A percentile compares a stretch with the other conserved stretches of the same genome.
Conservation (phyloP, 2,329 filamentous ascomycete species). For the Davidsoniella virescens region DNA sequence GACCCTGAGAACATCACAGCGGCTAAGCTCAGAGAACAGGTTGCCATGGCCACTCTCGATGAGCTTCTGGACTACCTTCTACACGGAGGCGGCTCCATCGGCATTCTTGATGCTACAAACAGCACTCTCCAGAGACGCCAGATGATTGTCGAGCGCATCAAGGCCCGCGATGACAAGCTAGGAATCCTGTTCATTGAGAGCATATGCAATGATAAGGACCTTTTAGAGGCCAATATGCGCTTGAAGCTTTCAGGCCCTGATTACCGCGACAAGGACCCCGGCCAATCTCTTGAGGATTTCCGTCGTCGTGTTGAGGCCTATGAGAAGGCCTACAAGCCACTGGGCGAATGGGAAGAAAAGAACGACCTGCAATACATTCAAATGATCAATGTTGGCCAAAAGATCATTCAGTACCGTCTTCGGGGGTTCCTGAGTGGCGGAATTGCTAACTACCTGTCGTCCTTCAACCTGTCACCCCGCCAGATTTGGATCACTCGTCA, state of each 20-base stretch:
- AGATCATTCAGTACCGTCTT: slow-evolving; percentile 79
- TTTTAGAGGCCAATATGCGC: slow-evolving; percentile 93
- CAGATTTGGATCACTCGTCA: slow-evolving; percentile 98
- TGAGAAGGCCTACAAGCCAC: slow-evolving; percentile 79
- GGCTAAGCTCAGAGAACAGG: slow-evolving; percentile 71
- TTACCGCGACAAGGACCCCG: slow-evolving; percentile 85
- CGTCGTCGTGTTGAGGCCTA: slow-evolving; percentile 84
- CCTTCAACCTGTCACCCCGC: slow-evolving; percentile 87
- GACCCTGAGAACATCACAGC: slow-evolving; percentile 77
- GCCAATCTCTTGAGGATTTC: slow-evolving; percentile 74
- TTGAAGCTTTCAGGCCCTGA: slow-evolving; percentile 90
- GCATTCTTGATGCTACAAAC: slow-evolving; percentile 94
- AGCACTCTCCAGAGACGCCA: slow-evolving; percentile 78
- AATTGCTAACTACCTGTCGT: slow-evolving; percentile 86
- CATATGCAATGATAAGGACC: slow-evolving; percentile 66
- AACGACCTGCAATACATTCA: slow-evolving; percentile 89
- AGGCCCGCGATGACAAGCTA: slow-evolving; percentile 65
- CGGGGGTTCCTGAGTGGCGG: slow-evolving; percentile 83
- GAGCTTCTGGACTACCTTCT: slow-evolving; percentile 85
- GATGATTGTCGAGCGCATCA: slow-evolving; percentile 69
- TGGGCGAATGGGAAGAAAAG: slow-evolving; percentile 81
- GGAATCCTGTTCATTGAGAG: slow-evolving; percentile 93
- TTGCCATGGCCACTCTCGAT: slow-evolving; percentile 81
- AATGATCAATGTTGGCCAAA: slow-evolving; percentile 94
- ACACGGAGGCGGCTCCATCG: slow-evolving; percentile 66